Conservation (phyloP, 164 flowering plant genomes). For the Tetrastigma voinierianum region DNA sequence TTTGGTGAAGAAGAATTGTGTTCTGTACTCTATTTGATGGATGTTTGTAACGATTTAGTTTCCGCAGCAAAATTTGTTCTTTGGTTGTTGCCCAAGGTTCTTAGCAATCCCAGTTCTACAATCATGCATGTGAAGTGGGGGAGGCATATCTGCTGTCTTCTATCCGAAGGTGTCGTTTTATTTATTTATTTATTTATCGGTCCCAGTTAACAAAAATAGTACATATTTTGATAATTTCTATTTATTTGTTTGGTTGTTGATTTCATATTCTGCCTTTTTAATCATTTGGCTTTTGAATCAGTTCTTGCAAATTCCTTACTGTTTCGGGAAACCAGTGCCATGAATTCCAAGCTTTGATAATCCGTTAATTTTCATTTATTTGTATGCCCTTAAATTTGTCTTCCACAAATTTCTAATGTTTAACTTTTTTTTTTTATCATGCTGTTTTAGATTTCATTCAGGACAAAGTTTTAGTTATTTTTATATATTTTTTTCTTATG, state of each 20-base stretch:
- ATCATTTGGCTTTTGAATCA: no score
- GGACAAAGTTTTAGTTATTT: no score
- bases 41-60: slow-evolving; percentile 66
- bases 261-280: no score
- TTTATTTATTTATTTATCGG: neutral
- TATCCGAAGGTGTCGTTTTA: slow-evolving; percentile 63
- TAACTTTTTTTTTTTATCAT: neutral
- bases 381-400: neutral
- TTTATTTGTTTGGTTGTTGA: no score
- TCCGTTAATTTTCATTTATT: neutral
- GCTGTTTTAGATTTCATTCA: no score
- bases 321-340: no score
- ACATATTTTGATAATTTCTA: no score
- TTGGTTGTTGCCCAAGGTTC: slow-evolving; percentile 87
- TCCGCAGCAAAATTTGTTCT: slow-evolving; percentile 70
- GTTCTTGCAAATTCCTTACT: no score
- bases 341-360: no score
- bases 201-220: neutral
- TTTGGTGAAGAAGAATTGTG: slow-evolving; percentile 89
- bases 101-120: slow-evolving; percentile 38
- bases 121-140: slow-evolving; percentile 72
- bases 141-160: slow-evolving; percentile 80
- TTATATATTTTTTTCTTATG: no score
- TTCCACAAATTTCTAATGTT: neutral
- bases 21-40: slow-evolving; percentile 70